Conservation (phyloP, 805 yeast genomes). For the Metschnikowia gelsemii region DNA sequence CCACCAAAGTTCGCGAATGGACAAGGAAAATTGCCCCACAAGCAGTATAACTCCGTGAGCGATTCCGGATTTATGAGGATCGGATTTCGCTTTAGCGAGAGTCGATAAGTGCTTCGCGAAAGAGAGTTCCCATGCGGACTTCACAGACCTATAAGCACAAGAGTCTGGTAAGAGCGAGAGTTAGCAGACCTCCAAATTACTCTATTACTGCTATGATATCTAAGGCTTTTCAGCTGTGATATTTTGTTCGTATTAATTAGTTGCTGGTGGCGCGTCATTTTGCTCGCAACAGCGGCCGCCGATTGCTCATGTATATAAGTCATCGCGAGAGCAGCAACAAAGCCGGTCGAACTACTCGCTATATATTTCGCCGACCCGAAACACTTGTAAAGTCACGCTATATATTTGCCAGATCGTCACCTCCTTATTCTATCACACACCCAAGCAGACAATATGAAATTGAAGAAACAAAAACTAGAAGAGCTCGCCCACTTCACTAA, state of each 20-base stretch:
- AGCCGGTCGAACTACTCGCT: background rate
- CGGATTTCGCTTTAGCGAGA: background rate
- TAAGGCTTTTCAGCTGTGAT: too few species aligned
- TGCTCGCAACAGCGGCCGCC: slow-evolving; percentile 3
- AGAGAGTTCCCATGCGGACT: background rate
- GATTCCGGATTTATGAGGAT: background rate
- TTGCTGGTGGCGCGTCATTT: too few species aligned
- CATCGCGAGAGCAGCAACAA: slow-evolving; percentile 7
- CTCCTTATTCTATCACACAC: too few species aligned
- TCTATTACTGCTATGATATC: too few species aligned
- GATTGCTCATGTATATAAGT: slow-evolving; percentile 8
- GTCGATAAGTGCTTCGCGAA: background rate
- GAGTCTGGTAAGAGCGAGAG: too few species aligned
- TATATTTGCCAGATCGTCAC: background rate
- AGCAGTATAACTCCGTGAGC: background rate
- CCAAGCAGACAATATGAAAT: slow-evolving; percentile 14
- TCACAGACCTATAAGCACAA: too few species aligned
- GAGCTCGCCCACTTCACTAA: slow-evolving; percentile 17
- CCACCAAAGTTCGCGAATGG: background rate
- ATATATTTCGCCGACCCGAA: background rate
- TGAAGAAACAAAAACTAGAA: slow-evolving; percentile 19
- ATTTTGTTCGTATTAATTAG: too few species aligned
- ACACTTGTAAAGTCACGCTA: background rate
- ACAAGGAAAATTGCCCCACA: background rate
- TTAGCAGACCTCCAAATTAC: too few species aligned